Base-by-base conservation (phyloP, 106 monocot species). In the Posidonia australis region DNA sequence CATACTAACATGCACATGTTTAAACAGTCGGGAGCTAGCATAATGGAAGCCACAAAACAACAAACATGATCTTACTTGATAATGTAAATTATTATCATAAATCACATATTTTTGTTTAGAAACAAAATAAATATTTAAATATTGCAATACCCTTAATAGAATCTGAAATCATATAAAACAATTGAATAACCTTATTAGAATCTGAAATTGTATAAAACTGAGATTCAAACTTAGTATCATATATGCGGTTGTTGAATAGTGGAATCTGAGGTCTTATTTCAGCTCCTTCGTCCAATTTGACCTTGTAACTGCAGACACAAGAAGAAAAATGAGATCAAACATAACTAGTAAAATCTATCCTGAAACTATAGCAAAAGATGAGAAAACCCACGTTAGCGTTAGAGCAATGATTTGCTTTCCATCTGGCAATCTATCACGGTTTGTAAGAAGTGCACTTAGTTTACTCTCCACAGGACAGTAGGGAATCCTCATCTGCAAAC, bases 191-290 rank as follows among this genome's bases (percentile, higher is more conserved):
- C 90, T 90, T 90, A 59, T 96, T 87, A 62, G 80, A 73, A 80
- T 96, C 96, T 62, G 84, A 78, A 62, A 96, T 84, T 49, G 65
- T 80, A 75, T 90, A 90, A 68, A 90, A 87, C 48, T 96, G 96
- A 28, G 96, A 96, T 60, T 96, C 96, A 73, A 90, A 82, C 64
- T 86, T 86, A 47, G 77, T 90, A 60, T 96, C 90, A 67, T 96
- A 96, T 57, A 90, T 71, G 54, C 96, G 71, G 58, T 96, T 79
- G 51, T 96, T 96, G 45, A 96, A 69, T 42, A 90, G 72, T 10
- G 96, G 96, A 46, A 90, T 30, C 57, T 36, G 54, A 60, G 96
- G 90, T 76, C 78, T 87, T 74, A 96, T 80, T 72, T 90, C 90
- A 77, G 80, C 84, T 70, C 80, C 84, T 51, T 90, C 96, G 5